Conservation (phyloP, 225 moss, liverwort and hornwort genomes). For the Neckera pumila region DNA sequence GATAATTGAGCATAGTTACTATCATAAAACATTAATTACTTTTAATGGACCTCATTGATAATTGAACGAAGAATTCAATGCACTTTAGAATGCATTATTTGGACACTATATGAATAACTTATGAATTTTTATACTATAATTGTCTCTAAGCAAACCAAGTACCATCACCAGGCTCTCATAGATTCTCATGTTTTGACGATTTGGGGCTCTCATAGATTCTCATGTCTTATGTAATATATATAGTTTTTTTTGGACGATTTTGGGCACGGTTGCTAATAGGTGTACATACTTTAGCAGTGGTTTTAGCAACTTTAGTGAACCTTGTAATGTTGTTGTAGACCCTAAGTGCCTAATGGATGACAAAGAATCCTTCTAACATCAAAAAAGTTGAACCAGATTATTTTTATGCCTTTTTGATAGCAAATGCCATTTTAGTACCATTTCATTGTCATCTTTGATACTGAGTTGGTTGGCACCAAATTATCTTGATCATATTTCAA, state of each 20-base stretch:
- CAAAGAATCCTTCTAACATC: not conserved
- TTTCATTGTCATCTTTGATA: no score
- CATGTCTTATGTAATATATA: not conserved
- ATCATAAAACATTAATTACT: not conserved
- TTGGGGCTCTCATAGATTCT: not conserved
- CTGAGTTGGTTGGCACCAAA: no score
- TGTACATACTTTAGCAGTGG: rapidly evolving
- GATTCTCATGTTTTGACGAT: no score
- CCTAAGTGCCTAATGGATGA: not conserved
- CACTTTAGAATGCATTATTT: not conserved
- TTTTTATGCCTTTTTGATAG: no score
- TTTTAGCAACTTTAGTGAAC: not conserved
- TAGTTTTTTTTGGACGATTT: rapidly evolving
- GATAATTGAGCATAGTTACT: no score
- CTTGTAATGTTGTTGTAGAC: rapidly evolving
- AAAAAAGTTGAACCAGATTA: no score
- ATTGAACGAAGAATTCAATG: not conserved
- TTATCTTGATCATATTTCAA: no score
- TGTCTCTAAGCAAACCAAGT: rapidly evolving
- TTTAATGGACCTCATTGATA: not conserved
- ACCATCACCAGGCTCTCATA: not conserved
- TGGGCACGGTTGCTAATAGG: rapidly evolving
- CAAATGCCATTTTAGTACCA: no score
- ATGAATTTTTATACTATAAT: not conserved
- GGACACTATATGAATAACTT: not conserved